Conservation (phyloP, 2,329 filamentous ascomycete species). For the Pezicula neosporulosa region DNA sequence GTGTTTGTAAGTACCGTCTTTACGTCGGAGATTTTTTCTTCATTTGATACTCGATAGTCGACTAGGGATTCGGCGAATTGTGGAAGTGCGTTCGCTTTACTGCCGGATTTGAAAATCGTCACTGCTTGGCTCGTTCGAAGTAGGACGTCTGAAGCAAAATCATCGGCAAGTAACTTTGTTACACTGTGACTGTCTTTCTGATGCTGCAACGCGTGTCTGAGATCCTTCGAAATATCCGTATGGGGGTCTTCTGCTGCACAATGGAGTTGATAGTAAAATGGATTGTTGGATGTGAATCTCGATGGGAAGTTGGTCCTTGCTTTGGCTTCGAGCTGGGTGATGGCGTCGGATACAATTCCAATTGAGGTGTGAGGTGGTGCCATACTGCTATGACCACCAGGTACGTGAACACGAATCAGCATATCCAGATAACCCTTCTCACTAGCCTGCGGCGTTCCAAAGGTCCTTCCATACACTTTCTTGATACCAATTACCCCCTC, state of each 20-base stretch:
- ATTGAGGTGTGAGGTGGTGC: too few species aligned
- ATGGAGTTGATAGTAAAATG: neutral
- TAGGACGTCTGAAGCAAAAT: slow-evolving; percentile 20
- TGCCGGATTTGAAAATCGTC: slow-evolving; percentile 47
- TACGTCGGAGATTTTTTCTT: slow-evolving; percentile 33
- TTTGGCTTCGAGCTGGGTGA: too few species aligned
- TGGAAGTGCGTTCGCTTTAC: slow-evolving; percentile 54
- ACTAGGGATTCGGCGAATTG: slow-evolving; percentile 47
- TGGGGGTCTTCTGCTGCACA: neutral
- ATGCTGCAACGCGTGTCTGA: neutral
- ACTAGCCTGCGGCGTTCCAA: too few species aligned
- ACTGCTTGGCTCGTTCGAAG: slow-evolving; percentile 37
- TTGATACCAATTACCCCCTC: too few species aligned
- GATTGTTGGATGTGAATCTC: neutral
- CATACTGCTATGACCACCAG: too few species aligned
- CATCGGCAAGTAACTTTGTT: neutral
- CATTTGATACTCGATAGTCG: slow-evolving; percentile 44
- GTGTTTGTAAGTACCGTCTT: slow-evolving; percentile 44
- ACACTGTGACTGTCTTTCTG: neutral
- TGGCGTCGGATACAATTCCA: too few species aligned
- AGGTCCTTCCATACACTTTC: too few species aligned
- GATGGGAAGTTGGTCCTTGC: slow-evolving; percentile 32
- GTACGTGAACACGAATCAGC: too few species aligned
- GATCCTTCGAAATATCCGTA: neutral
- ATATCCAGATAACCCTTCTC: too few species aligned